These are phyloP conservation scores for Pulicaria dysenterica DNA, from an alignment of 129 eudicot species.

Conservation along the genomic window DNA sequence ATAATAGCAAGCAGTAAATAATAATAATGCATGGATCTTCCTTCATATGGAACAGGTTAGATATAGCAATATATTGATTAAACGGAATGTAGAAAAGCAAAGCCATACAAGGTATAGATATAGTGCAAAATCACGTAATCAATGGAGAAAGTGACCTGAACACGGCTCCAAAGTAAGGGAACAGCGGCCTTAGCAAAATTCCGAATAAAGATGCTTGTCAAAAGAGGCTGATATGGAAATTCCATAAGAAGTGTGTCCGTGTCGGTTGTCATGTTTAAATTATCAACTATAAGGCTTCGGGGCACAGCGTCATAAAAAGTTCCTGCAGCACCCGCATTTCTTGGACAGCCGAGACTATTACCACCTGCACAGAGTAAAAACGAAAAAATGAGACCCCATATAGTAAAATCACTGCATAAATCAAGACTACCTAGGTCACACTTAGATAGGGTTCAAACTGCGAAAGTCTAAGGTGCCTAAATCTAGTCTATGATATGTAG, in stretches of 20 bases:
- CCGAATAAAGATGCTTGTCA: constrained; percentile 72
- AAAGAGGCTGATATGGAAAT: constrained; percentile 89
- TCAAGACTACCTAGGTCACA: neutral
- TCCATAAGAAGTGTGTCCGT: constrained; percentile 88
- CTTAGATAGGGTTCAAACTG: constrained; percentile 15
- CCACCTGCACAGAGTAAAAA: constrained; percentile 63
- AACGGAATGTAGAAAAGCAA: neutral
- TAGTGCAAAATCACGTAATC: neutral
- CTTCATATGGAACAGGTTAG: neutral
- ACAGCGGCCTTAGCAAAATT: constrained; percentile 87
- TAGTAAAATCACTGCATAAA: constrained; percentile 9
- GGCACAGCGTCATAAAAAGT: constrained; percentile 91
- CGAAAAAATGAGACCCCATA: constrained; percentile 19
- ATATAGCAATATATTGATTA: neutral
- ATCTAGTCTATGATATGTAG: neutral
- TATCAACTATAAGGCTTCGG: constrained; percentile 85
- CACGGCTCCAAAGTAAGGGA: constrained; percentile 97
- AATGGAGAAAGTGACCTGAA: constrained; percentile 60
- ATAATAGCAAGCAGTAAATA: constrained; percentile 12
- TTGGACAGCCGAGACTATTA: constrained; percentile 80
- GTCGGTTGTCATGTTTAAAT: constrained; percentile 67
- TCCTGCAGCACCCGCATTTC: constrained; percentile 96
- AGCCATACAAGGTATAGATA: neutral
- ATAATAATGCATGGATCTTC: constrained; percentile 1
- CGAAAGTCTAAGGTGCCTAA: constrained; percentile 13